Base-by-base conservation (phyloP, 495 filamentous ascomycete species). In the Xylaria nigripes region DNA sequence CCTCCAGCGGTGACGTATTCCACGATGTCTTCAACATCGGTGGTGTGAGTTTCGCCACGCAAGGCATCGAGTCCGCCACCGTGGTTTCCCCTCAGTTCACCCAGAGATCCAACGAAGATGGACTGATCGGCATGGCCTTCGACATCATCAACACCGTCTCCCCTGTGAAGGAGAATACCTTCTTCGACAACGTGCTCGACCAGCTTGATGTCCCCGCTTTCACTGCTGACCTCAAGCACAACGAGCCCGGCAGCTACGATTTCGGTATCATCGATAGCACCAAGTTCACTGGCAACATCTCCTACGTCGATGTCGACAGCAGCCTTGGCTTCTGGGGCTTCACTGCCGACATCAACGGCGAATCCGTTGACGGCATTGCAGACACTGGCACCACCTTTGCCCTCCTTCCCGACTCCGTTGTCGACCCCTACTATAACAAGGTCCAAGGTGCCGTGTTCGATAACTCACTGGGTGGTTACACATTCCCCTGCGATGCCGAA, bases 381-480 rank as follows among this genome's bases (percentile, higher is more conserved):
- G 79, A 82, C 69, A 85, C 86, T 30, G 86, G 86, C 36, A 88
- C 85, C 48, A 83, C 85, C 23, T 81, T 90, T n/a, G 64, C 85
- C 32, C 72, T 85, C 50, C 71, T 89, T 41, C 76, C 77, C 48
- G 55, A 68, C 56, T 27, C 58, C 9, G 70, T 85, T 54, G 82
- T 86, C 62, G 60, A 61, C 2, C 74, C 68, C 49, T 90, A 89
- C 75, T 90, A 87, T 71, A 56, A 61, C 51, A 55, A 81, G 40
- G 78, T 89, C 48, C 32, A 56, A 4, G 73, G 78, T 32, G 74
- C 85, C 13, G 19, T 68, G 52, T 57, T 79, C 54, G 67, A 70
- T 65, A 22, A 41, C 21, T 49, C 55, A 13, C 66, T 76, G 50
- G 85, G 84, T 53, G 86, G 83, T 45, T 87, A 83, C 65, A 72